A percentile compares a stretch with the other conserved stretches of the same genome.
phyloP scores from a whole-genome alignment of 805 yeast genomes.

The Candida ovalis region DNA sequence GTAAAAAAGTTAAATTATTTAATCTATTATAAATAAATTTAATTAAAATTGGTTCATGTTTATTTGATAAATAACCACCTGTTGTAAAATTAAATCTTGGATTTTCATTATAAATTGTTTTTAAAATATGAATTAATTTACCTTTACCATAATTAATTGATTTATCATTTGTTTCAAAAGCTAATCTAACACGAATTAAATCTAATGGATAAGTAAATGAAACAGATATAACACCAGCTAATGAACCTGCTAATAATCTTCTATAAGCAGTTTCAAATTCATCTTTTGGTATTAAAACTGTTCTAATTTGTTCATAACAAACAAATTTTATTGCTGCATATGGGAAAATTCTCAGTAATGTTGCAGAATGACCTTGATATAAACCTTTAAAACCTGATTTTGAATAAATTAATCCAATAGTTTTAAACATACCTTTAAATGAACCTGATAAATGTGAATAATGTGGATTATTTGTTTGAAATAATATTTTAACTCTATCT shows the following conservation, averaged over 20 bases:
- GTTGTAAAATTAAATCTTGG: constrained; percentile 29
- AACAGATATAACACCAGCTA: constrained; percentile 85
- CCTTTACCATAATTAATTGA: constrained; percentile 29
- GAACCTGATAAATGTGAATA: constrained; percentile 79
- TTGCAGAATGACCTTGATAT: constrained; percentile 94
- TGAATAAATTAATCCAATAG: constrained; percentile 61
- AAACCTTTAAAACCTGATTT: constrained; percentile 77
- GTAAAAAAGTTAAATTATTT: constrained; percentile 32
- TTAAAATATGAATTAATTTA: constrained; percentile 25
- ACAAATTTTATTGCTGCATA: constrained; percentile 97
- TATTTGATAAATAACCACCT: constrained; percentile 23
- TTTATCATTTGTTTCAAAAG: constrained; percentile 65
- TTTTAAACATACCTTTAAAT: constrained; percentile 67
- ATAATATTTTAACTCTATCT: constrained; percentile 90
- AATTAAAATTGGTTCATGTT: constrained; percentile 28
- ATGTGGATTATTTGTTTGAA: constrained; percentile 93
- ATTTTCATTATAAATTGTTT: constrained; percentile 24
- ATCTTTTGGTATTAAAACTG: constrained; percentile 70
- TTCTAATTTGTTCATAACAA: constrained; percentile 88
- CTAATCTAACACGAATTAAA: constrained; percentile 83
- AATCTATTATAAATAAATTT: constrained; percentile 26
- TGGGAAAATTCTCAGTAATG: constrained; percentile 86
- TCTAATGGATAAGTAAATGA: constrained; percentile 91
- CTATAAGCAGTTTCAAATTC: constrained; percentile 75
- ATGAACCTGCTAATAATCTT: constrained; percentile 81